These are phyloP conservation scores for Trichosporon coremiiforme DNA, from an alignment of 1,284 basidiomycete species.

Conservation along the genomic window DNA sequence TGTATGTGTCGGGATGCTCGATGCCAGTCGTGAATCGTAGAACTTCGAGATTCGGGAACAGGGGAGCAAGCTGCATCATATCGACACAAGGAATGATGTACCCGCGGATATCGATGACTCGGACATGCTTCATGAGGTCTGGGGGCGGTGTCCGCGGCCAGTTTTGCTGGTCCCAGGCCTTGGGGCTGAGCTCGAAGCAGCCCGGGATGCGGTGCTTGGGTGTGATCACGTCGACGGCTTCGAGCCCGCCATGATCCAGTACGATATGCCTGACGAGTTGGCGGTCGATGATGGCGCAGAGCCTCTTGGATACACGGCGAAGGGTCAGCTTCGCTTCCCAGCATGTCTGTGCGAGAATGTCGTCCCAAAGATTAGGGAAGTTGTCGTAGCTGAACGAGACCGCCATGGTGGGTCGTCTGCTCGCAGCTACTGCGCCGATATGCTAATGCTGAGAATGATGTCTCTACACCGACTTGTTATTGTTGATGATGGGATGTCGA, in stretches of 20 bases:
- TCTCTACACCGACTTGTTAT: too few species aligned
- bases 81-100: background rate
- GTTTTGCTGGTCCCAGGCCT: background rate
- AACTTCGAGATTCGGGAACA: background rate
- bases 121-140: background rate
- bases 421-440: too few species aligned
- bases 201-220: background rate
- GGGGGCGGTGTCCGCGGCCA: background rate
- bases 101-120: background rate
- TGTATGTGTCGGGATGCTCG: background rate
- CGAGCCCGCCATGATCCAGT: background rate
- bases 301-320: background rate
- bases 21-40: background rate
- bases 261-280: background rate
- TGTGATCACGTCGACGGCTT: background rate
- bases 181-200: background rate
- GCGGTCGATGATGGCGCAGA: background rate
- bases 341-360: background rate
- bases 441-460: too few species aligned
- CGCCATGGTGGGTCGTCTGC: background rate
- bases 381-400: background rate
- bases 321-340: background rate
- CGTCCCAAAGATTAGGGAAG: conserved; percentile 1
- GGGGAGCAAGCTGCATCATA: background rate
- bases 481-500: too few species aligned